phyloP scores from a whole-genome alignment of 139 green algal species.

The Chlamydomonas sp. region DNA sequence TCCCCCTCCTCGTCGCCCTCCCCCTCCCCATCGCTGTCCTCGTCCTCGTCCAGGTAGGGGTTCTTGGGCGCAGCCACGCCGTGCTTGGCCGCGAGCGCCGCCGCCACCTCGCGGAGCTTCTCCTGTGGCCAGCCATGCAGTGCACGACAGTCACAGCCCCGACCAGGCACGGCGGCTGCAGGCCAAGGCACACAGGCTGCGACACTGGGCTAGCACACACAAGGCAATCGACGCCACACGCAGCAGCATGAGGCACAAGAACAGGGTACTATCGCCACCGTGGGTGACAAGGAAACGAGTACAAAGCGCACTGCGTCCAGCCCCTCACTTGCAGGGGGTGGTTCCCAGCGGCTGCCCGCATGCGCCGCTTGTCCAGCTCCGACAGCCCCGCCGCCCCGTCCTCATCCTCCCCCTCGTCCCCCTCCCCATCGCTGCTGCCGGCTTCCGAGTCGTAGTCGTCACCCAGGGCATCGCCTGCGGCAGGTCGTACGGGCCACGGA shows the following conservation, averaged over 20 bases:
- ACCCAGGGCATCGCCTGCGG: constrained; percentile 64
- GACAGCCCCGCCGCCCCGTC: constrained; percentile 2
- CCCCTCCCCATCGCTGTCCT: constrained; percentile 5
- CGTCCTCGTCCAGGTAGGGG: constrained; percentile 26
- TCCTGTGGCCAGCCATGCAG: constrained; percentile 38
- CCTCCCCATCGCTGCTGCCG: constrained; percentile 22
- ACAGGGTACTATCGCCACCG: no score
- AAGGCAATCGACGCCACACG: no score
- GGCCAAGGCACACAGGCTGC: no score
- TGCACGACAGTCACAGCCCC: no score
- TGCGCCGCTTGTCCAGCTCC: constrained; percentile 66
- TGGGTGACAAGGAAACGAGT: no score
- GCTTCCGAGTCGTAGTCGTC: constrained; percentile 39
- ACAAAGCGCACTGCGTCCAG: background rate
- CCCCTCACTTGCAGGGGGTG: constrained; percentile 74
- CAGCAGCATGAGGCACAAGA: no score
- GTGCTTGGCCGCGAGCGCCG: constrained; percentile 57
- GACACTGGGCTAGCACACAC: no score
- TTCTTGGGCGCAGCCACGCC: constrained; percentile 50
- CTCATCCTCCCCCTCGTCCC: constrained; percentile 49
- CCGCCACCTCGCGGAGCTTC: constrained; percentile 46
- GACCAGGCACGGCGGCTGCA: no score
- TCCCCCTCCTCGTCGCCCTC: constrained; percentile 22
- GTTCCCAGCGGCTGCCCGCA: constrained; percentile 67
- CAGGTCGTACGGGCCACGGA: background rate